Conservation (phyloP, 805 yeast species). For the Zygoascus flipseniorum region DNA sequence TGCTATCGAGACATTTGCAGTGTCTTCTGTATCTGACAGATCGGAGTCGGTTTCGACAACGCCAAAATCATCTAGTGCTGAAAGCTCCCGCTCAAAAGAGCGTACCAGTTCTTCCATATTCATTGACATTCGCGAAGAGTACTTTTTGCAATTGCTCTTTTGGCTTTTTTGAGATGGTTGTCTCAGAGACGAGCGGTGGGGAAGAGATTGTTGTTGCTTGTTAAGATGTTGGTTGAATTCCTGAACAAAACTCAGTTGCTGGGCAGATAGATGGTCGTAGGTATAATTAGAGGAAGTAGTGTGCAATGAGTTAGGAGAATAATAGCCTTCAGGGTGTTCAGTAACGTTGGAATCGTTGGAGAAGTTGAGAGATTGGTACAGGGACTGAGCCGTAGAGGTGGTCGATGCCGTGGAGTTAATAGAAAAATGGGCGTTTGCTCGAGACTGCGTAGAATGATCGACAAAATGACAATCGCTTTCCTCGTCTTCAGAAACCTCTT, state of each 20-base stretch:
- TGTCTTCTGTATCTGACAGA: not conserved
- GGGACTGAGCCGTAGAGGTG: not conserved
- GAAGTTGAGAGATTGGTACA: not conserved
- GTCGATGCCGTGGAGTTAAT: not conserved
- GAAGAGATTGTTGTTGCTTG: not conserved
- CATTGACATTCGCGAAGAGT: not conserved
- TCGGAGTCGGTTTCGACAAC: not conserved
- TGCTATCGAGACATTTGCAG: not conserved
- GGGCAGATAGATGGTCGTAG: not conserved
- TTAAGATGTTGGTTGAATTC: not conserved
- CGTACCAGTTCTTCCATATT: not conserved
- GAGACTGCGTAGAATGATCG: not conserved
- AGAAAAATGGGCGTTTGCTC: not conserved
- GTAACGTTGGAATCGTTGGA: not conserved
- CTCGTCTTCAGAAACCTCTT: not conserved
- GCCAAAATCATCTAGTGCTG: conserved; percentile 1
- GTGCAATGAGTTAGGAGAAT: not conserved
- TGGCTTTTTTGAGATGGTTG: not conserved
- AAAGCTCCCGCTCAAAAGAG: conserved; percentile 1
- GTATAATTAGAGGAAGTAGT: not conserved
- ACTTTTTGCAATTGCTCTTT: not conserved
- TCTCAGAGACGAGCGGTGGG: not conserved
- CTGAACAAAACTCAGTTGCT: not conserved
- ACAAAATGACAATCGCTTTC: not conserved
- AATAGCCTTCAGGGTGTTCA: not conserved